Evolutionary conservation across 148 eudicot genomes (phyloP).

Genomic region (Diospyros kaki): DNA sequence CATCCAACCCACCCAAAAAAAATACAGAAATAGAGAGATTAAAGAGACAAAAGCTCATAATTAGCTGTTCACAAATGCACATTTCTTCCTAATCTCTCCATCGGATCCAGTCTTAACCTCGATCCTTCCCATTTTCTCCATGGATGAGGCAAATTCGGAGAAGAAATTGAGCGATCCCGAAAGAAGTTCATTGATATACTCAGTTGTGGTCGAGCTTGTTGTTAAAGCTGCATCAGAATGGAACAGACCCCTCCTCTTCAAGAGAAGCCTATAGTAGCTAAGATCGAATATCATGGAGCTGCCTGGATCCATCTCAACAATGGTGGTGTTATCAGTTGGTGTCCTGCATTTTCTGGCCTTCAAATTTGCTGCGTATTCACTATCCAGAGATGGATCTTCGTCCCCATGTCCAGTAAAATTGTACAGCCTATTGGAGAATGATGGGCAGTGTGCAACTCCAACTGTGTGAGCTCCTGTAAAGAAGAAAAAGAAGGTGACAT

Average conservation of each 20-base stretch:
- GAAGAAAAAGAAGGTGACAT: background rate
- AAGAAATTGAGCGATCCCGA: too few relatives aligned
- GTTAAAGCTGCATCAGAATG: slow-evolving; percentile 57
- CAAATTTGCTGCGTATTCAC: slow-evolving; percentile 31
- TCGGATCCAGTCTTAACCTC: slow-evolving; percentile 12
- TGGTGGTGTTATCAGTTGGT: slow-evolving; percentile 15
- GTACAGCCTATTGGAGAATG: slow-evolving; percentile 37
- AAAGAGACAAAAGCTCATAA: too few relatives aligned
- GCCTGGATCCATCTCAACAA: slow-evolving; percentile 52
- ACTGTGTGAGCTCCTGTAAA: slow-evolving; percentile 60
- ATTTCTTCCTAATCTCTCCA: slow-evolving; percentile 16
- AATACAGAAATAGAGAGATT: too few relatives aligned
- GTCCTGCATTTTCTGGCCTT: slow-evolving; percentile 23
- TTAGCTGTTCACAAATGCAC: background rate
- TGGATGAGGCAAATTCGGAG: slow-evolving; percentile 11
- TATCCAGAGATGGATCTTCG: slow-evolving; percentile 42
- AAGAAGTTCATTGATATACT: too few relatives aligned
- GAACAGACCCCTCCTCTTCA: slow-evolving; percentile 35
- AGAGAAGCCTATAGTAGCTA: slow-evolving; percentile 27
- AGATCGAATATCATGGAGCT: slow-evolving; percentile 32
- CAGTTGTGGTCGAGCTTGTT: slow-evolving; percentile 9
- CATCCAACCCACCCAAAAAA: too few relatives aligned
- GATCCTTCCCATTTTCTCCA: slow-evolving; percentile 10
- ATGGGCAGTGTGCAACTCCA: slow-evolving; percentile 41
- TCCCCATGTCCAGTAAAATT: slow-evolving; percentile 60